phyloP scores from a whole-genome alignment of 768 basidiomycete species.

The Suillus plorans region DNA sequence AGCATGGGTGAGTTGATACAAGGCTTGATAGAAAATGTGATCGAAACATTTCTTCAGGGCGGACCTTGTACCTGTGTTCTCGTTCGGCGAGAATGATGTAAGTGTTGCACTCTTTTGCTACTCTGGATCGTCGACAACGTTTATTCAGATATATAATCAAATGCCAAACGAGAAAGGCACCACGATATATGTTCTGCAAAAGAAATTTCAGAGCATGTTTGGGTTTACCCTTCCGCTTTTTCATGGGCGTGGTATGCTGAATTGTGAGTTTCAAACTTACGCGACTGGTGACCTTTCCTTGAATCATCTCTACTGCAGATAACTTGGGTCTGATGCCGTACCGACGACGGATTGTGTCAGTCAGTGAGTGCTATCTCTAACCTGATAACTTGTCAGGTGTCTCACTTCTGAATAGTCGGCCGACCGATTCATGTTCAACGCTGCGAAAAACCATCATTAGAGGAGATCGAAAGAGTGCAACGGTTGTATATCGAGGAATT shows the following conservation, averaged over 20 bases:
- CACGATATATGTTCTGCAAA: constrained; percentile 80
- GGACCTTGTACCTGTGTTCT: constrained; percentile 95
- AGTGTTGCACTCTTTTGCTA: constrained; percentile 25
- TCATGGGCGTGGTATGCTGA: constrained; percentile 91
- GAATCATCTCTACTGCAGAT: constrained; percentile 46
- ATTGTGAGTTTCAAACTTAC: constrained; percentile 56
- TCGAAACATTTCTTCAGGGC: constrained; percentile 51
- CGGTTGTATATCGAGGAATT: constrained; percentile 89
- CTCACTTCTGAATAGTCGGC: constrained; percentile 57
- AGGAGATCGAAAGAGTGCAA: constrained; percentile 79
- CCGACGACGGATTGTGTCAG: constrained; percentile 91
- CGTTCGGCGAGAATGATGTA: constrained; percentile 98
- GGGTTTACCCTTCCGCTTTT: constrained; percentile 98
- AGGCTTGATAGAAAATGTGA: neutral
- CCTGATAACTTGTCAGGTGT: neutral
- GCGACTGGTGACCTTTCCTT: neutral
- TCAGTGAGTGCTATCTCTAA: constrained; percentile 62
- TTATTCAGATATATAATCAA: constrained; percentile 85
- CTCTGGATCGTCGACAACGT: neutral
- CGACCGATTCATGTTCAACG: constrained; percentile 80
- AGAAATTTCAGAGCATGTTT: constrained; percentile 87
- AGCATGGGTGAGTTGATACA: constrained; percentile 62
- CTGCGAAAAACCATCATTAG: constrained; percentile 77
- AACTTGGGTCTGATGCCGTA: constrained; percentile 96
- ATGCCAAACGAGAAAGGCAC: constrained; percentile 96